Evolutionary conservation across 2,329 filamentous ascomycete genomes (phyloP).

Genomic region (Phialophora macrospora): DNA sequence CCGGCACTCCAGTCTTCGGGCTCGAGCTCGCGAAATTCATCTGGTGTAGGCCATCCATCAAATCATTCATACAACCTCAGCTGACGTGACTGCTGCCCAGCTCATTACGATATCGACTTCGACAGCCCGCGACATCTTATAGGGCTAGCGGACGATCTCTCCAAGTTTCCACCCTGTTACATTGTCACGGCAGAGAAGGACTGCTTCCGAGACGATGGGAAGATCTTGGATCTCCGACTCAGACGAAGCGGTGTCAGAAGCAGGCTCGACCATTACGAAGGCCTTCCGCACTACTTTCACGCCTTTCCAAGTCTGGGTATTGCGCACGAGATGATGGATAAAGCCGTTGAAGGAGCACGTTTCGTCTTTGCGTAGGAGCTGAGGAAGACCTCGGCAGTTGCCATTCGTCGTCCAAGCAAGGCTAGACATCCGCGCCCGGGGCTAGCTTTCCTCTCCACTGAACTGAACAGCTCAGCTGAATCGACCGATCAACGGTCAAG

Average conservation of each 20-base stretch:
- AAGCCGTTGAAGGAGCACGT: conserved; percentile 30
- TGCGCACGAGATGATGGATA: conserved; percentile 35
- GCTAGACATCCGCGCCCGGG: not conserved
- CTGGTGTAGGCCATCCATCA: conserved; percentile 30
- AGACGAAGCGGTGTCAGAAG: conserved; percentile 53
- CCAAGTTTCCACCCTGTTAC: conserved; percentile 33
- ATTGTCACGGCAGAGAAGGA: conserved; percentile 38
- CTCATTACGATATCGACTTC: conserved; percentile 34
- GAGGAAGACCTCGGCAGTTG: not conserved
- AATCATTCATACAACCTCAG: not conserved
- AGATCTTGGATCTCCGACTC: conserved; percentile 58
- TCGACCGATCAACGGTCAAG: conserved; percentile 3
- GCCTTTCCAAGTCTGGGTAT: conserved; percentile 30
- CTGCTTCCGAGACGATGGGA: conserved; percentile 56
- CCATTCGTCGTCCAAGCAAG: not conserved
- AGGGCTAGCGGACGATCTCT: conserved; percentile 32
- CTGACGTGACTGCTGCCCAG: conserved; percentile 15
- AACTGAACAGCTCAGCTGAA: not conserved
- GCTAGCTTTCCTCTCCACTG: conserved; percentile 3
- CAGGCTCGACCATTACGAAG: conserved; percentile 52
- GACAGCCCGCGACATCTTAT: conserved; percentile 30
- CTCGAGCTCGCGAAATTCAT: conserved; percentile 33
- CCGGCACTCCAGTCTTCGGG: conserved; percentile 28
- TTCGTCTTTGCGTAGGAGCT: conserved; percentile 28
- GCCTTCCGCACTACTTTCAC: conserved; percentile 50